Evolutionary conservation across 2,329 filamentous ascomycete species (phyloP), one percentile per base, ranked within the genome.

Genomic region (Didymella keratinophila): DNA sequence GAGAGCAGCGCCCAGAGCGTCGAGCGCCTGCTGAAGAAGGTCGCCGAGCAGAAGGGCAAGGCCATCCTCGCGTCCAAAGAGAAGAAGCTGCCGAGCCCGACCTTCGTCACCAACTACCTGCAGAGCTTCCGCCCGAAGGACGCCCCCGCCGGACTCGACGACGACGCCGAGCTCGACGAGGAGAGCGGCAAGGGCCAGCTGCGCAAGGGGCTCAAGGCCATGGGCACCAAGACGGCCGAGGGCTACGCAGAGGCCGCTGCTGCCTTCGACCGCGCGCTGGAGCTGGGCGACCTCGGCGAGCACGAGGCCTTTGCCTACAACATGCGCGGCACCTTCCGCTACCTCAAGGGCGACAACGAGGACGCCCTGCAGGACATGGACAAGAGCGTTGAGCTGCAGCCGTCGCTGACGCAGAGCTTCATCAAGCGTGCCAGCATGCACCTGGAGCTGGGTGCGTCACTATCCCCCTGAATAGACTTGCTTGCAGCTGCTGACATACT

Each of bases 381-480:
- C 78, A 95, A 91, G 86, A 96, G 92, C 78, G 90, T 98, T 58
- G 92, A 97, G 78, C 83, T 98, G 45, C 89, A 98, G 72, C 91
- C 92, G 14, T 83, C 86, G 9, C 84, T 98, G 81, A 96, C 93
- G 8, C 95, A 99, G 81, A 97, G 92, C 82, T 98, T 96, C 78
- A 97, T 99, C 82, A 99, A 99, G 85, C 90, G 95, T 60, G 95
- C 95, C 54, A 98, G 93, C 84, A 96, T 99, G 89, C 92, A 96
- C 78, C 84, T 99, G 37, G 95, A 99, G 81, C 88, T 95, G 60
- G 93, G 90, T 90, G 83, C 70, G 65, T 55, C 45, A 25, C 23
- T 25, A 25, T 25, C 23, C 23, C 23, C 23, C 3, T 25, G 7
- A 25, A 25, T 7, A 25, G 23, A 25, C 7, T 25, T 25, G 23